These are phyloP conservation scores for Protostelium mycophagum DNA, from an alignment of 78 protist genomes.

Conservation along the genomic window DNA sequence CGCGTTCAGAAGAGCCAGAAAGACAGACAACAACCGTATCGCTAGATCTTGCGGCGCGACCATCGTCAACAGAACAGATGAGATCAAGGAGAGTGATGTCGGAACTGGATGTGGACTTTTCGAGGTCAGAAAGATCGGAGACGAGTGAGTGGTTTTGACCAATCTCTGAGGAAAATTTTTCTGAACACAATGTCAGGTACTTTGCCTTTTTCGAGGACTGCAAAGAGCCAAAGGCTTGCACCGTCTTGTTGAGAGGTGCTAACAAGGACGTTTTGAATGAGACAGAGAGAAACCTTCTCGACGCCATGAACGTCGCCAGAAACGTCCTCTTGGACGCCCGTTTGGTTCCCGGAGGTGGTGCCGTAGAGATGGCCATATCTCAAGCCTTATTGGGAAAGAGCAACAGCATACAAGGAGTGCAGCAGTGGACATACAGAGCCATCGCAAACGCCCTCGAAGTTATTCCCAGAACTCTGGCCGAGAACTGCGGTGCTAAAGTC, in stretches of 20 bases:
- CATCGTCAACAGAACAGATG: constrained; percentile 89
- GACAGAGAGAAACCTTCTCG: constrained; percentile 89
- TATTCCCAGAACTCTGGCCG: constrained; percentile 96
- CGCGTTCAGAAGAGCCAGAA: constrained; percentile 94
- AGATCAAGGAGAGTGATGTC: constrained; percentile 90
- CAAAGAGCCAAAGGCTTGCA: constrained; percentile 97
- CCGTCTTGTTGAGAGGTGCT: constrained; percentile 98
- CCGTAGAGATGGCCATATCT: constrained; percentile 94
- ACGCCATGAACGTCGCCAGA: constrained; percentile 98
- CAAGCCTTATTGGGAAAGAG: constrained; percentile 69
- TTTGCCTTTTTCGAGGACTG: constrained; percentile 96
- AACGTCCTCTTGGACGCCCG: constrained; percentile 92
- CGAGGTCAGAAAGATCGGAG: constrained; percentile 95
- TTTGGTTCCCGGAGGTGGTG: constrained; percentile 99
- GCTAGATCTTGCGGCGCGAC: constrained; percentile 99
- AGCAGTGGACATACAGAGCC: constrained; percentile 91
- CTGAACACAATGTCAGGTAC: constrained; percentile 34
- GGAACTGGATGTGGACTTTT: constrained; percentile 94
- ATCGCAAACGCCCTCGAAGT: constrained; percentile 90
- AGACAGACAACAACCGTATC: constrained; percentile 98
- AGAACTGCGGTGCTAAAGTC: constrained; percentile 97
- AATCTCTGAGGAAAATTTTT: no score
- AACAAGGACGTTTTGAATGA: constrained; percentile 98
- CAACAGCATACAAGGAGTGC: constrained; percentile 80
- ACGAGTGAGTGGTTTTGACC: constrained; percentile 90